phyloP scores from a whole-genome alignment of 768 basidiomycete genomes.

The Asterophora lycoperdoides region DNA sequence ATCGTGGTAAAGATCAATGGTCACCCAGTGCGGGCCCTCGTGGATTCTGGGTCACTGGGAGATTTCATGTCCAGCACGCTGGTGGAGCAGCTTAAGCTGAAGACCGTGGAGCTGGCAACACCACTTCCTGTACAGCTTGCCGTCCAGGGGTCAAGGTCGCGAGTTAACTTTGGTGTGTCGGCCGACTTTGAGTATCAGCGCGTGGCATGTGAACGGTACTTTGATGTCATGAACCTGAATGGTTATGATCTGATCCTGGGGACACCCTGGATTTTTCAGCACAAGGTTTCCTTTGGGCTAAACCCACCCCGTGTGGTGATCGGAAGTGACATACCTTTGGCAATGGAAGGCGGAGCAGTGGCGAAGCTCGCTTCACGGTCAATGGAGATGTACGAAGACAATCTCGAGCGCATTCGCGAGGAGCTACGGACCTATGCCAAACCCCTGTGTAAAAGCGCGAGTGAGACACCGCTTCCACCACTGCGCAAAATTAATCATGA shows the following conservation, averaged over 20 bases:
- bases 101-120: slow-evolving; percentile 21
- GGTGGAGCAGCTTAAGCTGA: slow-evolving; percentile 31
- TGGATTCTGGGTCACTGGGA: slow-evolving; percentile 36
- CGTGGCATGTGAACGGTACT: slow-evolving; percentile 21
- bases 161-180: slow-evolving; percentile 25
- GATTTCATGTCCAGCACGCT: slow-evolving; percentile 34
- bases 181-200: slow-evolving; percentile 29
- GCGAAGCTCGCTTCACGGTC: background rate
- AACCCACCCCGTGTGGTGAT: background rate
- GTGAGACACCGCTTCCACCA: slow-evolving; percentile 16
- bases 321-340: background rate
- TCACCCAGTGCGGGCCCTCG: slow-evolving; percentile 25
- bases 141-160: slow-evolving; percentile 33
- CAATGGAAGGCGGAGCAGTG: background rate
- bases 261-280: slow-evolving; percentile 1
- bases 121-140: slow-evolving; percentile 35
- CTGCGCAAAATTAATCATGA: slow-evolving; percentile 31
- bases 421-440: background rate
- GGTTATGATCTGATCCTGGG: slow-evolving; percentile 7
- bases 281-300: slow-evolving; percentile 1
- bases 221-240: slow-evolving; percentile 11
- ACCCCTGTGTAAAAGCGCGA: background rate
- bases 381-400: background rate
- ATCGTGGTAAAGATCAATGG: slow-evolving; percentile 29
- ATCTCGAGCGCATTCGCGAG: background rate